Evolutionary conservation across 176 grass and related monocot species (phyloP), one percentile per base, ranked within the genome.

Genomic region (Oryza meridionalis): DNA sequence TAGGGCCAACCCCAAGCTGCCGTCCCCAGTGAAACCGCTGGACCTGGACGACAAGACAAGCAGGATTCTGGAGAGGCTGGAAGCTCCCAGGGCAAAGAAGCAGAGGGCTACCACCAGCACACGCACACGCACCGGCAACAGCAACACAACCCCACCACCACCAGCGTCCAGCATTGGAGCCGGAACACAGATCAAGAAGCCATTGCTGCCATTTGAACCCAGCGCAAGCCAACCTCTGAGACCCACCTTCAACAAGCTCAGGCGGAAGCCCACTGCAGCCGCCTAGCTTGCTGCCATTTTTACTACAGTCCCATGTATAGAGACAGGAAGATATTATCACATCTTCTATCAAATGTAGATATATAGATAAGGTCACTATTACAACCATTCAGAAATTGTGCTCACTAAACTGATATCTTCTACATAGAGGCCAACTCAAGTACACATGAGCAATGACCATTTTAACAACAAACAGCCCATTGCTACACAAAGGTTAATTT

Each of bases 1-100:
- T 62, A 50, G 72, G 44, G 27, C 71, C 11, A 88, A 83, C 44
- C 55, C 69, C 49, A 79, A 82, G 53, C 19, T 81, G 37, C 70
- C 65, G 7, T 76, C 88, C 58, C 84, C 79, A 9, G 72, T 80
- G 79, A 94, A 90, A 69, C 88, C 72, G 15, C 50, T 94, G 65
- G 90, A 93, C 75, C 50, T 94, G 58, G 90, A 97, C 75, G 92
- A 93, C 63, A 97, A 94, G 77, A 97, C 92, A 16, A 88, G 88
- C 49, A 90, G 79, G 77, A 95, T 98, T 80, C 86, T 98, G 59
- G 93, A 98, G 77, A 93, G 96, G 55, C 77, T 98, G 78, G 96
- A 98, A 72, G 79, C 77, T 33, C 93, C 96, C 35, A 95, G 84
- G 66, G 84, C 90, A 21, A 94, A 98, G 85, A 92, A 79, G 73